Evolutionary conservation across 306 rosid species (phyloP), one percentile per base, ranked within the genome.

Genomic region (Dalbergia cochinchinensis): DNA sequence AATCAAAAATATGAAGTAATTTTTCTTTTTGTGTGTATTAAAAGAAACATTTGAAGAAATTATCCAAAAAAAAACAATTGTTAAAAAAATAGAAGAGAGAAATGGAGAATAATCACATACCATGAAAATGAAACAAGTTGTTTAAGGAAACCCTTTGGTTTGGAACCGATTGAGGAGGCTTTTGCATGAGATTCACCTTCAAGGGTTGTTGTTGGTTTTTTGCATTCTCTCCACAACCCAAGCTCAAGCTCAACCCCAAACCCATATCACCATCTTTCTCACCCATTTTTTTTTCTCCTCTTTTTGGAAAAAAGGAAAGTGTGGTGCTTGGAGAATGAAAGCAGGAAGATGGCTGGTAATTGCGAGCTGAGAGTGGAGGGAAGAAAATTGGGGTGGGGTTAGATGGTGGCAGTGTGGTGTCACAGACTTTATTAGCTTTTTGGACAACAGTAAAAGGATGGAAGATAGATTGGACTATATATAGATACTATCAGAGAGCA

Each of bases 211-310:
- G 48, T 14, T 41, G 60, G 3, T 44, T 42, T 19, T 35, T 79
- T 12, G 55, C 45, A 78, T 70, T 68, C 18, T 88, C 71, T 74
- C 87, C 89, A 58, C 11, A 75, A 3, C 94, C 85, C 67, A 91
- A 84, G 50, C 91, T 79, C 88, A 90, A 82, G 20, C 86, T 78
- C 83, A 92, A 87, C 0, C 90, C 78, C 78, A 93, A 76, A 71
- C 8, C 65, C 93, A 31, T 54, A 3, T 76, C 67, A 18, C 83
- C 89, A 47, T 86, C 87, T 64, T 87, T 89, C 51, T 86, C 97
- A 12, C 58, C 84, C 97, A 94, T 94, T 39, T 62, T 73, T 50
- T 60, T 10, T 59, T 55, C 10, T 11, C 11, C 3, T 47, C 11
- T 10, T 4, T 0, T 6, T 3, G 18, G 8, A 60, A 16, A 57